Base-by-base conservation (phyloP, 805 yeast species). In the Wickerhamiella domercqiae region DNA sequence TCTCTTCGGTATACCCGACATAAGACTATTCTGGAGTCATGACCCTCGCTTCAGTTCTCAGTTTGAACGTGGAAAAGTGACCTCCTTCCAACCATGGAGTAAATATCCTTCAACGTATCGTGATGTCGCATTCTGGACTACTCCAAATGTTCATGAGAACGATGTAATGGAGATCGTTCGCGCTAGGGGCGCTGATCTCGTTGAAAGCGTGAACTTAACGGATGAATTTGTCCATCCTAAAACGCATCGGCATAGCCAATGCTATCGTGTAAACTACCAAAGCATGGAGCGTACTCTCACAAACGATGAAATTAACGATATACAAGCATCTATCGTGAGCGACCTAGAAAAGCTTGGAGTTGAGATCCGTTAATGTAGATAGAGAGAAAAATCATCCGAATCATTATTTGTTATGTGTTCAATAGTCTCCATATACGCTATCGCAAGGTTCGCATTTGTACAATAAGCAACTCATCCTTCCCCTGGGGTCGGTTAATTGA, bases 161-260 rank as follows among this genome's bases (percentile, higher is more conserved):
- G 98, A 90, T 55, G 66, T 90, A 21, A 87, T 83, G 94, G 98
- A 90, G 56, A 66, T 80, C 36, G 90, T 90, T 16, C 73, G 98
- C 53, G 54, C 51, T 3, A 67, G 68, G 31, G 94, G 90, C 6
- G 93, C 90, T 3, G 93, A 83, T 57, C 62, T 84, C 41, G 93
- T 86, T 0, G 97, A 87, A 57, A 80, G 75, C 48, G 97, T 90
- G 2, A 63, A 66, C 34, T 59, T 79, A 33, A 53, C 82, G 22
- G 98, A 90, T 54, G 78, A 78, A 52, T 90, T 87, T 51, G 64
- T 63, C 11, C 93, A 87, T 56, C 93, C 94, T 28, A 82, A 82
- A 52, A 76, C 84, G 0, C 75, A 76, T 2, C 70, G 67, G 47
- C 70, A 62, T 45, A 78, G 93, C 6, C 78, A 79, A 50, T 84